Conservation (phyloP, 208 protist genomes). For the Leishmania guyanensis region DNA sequence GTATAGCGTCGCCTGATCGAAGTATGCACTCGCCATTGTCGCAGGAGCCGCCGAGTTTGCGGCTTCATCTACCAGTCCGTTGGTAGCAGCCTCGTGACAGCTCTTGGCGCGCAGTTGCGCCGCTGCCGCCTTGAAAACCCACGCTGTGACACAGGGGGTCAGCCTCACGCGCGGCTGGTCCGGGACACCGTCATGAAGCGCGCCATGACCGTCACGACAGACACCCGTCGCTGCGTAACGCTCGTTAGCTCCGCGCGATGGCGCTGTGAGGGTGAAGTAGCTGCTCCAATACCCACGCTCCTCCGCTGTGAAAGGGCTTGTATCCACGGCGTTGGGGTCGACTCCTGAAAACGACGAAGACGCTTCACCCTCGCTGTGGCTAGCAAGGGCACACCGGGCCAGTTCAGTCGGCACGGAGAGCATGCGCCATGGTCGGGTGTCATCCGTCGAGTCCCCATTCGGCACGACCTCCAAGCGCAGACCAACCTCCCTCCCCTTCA, state of each 20-base stretch:
- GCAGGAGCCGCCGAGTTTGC: background rate
- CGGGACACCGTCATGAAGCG: background rate
- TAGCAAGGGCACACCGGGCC: slow-evolving; percentile 17
- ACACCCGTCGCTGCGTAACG: background rate
- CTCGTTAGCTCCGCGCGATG: background rate
- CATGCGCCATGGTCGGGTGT: background rate
- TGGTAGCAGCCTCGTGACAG: background rate
- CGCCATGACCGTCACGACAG: background rate
- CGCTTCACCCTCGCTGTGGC: background rate
- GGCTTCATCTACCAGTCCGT: background rate
- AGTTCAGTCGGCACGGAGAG: slow-evolving; percentile 18
- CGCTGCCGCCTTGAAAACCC: slow-evolving; percentile 19
- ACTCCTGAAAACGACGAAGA: background rate
- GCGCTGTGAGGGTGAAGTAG: slow-evolving; percentile 1
- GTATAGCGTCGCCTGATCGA: slow-evolving; percentile 13
- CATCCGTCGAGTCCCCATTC: background rate
- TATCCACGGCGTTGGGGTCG: background rate
- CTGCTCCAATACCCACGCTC: slow-evolving; percentile 31
- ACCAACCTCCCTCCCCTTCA: background rate
- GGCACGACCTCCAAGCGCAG: slow-evolving; percentile 2
- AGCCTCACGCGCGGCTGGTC: slow-evolving; percentile 6
- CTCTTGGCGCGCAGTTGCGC: background rate
- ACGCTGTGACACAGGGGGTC: slow-evolving; percentile 22
- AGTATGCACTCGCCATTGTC: slow-evolving; percentile 5
- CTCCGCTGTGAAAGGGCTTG: slow-evolving; percentile 3